Conservation (phyloP, 225 moss, liverwort and hornwort genomes). For the Climacium dendroides region DNA sequence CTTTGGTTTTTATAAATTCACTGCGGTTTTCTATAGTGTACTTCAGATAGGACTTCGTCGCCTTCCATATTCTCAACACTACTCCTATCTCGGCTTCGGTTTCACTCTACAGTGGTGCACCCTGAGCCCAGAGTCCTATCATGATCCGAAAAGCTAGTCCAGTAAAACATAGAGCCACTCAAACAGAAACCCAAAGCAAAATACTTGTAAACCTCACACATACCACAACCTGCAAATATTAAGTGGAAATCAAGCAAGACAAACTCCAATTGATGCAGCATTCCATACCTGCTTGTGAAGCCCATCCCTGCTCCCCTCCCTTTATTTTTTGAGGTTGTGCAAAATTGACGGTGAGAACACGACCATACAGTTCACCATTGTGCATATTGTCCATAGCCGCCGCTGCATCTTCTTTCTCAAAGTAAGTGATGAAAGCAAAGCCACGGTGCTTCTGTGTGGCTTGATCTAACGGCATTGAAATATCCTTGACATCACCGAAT, state of each 20-base stretch:
- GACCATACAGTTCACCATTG: conserved; percentile 89
- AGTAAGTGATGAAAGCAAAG: conserved; percentile 81
- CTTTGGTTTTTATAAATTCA: background rate
- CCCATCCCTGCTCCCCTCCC: conserved; percentile 63
- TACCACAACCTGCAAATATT: background rate
- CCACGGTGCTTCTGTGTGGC: conserved; percentile 91
- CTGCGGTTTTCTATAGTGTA: too few relatives aligned
- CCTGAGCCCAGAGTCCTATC: background rate
- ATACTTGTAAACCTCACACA: background rate
- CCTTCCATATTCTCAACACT: background rate
- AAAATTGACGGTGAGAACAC: conserved; percentile 89
- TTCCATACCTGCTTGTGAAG: conserved; percentile 46
- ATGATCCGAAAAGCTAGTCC: background rate
- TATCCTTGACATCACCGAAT: conserved; percentile 92
- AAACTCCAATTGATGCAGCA: background rate
- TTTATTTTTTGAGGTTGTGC: conserved; percentile 58
- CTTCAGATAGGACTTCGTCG: background rate
- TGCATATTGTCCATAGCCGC: conserved; percentile 99
- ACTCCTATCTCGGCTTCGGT: background rate
- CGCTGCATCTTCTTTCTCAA: conserved; percentile 97
- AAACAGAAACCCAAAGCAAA: background rate
- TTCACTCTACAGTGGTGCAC: background rate
- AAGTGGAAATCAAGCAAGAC: background rate
- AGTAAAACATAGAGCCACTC: background rate
- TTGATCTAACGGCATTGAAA: conserved; percentile 93